Base-by-base conservation (phyloP, 1,139 yeast genomes). In the Pichia sp. region DNA sequence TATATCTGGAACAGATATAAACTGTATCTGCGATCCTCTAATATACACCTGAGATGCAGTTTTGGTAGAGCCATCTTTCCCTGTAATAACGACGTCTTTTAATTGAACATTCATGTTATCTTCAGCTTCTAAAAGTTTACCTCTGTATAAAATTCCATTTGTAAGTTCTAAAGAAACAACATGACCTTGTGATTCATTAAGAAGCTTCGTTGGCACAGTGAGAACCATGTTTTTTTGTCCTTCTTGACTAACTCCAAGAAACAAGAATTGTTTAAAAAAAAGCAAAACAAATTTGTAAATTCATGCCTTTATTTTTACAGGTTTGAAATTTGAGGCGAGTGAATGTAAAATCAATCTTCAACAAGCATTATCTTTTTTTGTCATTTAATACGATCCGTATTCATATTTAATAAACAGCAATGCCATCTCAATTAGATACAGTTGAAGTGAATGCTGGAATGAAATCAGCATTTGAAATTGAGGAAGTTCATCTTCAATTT, bases 91-190 rank as follows among this genome's bases (percentile, higher is more conserved):
- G 43, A 86, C 95, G 63, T 92, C 96, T 57, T 80, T 74, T 45
- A 92, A 68, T 54, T 92, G 95, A 30, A 90, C 79, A 64, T 92
- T 92, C 98, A 92, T 92, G 64, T 85, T 90, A 63, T 92, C 98
- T 67, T 82, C 92, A 25, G 75, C 55, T 42, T 58, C 63, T 10
- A 85, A 67, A 41, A 92, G 74, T 63, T 85, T 88, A 2, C 97
- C 97, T 40, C 95, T 75, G 64, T 90, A 90, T 0, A 86, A 79
- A 58, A 86, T 92, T 1, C 97, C 97, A 1, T 92, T 83, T 31
- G 80, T 78, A 48, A 92, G 76, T 66, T 92, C 98, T 31, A 90
- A 68, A 1, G 95, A 81, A 33, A 92, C 82, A 26, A 82, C 72
- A 63, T 92, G 98, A 42, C 97, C 97, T 72, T 83, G 78, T 4